Evolutionary conservation across 2,329 filamentous ascomycete species (phyloP).

Genomic region (Amylocarpus encephaloides): DNA sequence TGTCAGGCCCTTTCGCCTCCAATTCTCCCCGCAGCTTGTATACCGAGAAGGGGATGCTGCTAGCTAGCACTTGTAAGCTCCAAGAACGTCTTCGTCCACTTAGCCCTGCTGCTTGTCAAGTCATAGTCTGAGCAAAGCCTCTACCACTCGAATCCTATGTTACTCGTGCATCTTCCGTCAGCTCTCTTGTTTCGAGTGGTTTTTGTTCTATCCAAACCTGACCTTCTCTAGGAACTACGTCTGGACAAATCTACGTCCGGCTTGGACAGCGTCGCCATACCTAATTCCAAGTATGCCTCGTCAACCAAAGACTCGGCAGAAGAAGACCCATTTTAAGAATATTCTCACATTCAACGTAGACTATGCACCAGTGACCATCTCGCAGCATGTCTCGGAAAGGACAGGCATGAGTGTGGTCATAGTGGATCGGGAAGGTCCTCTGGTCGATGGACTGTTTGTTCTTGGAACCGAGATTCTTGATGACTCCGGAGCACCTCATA

Average conservation of each 20-base stretch:
- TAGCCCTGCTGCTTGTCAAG: no score
- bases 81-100: no score
- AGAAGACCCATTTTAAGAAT: constrained; percentile 64
- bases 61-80: no score
- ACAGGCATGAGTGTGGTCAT: constrained; percentile 94
- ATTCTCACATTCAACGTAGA: constrained; percentile 82
- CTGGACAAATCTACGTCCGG: not conserved
- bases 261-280: not conserved
- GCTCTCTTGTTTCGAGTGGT: not conserved
- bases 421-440: constrained; percentile 89
- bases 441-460: constrained; percentile 89
- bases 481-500: constrained; percentile 88
- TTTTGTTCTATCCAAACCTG: not conserved
- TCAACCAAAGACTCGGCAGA: constrained; percentile 37
- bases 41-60: no score
- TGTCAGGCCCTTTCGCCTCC: not conserved
- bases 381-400: constrained; percentile 90
- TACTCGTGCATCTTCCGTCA: not conserved
- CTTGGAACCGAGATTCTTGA: constrained; percentile 96
- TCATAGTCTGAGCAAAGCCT: no score
- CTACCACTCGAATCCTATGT: no score
- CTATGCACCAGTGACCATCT: constrained; percentile 82
- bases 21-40: no score
- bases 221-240: not conserved
- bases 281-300: constrained; percentile 46